Evolutionary conservation across 352 stramenopile species (phyloP).

Genomic region (Phytophthora capsici): DNA sequence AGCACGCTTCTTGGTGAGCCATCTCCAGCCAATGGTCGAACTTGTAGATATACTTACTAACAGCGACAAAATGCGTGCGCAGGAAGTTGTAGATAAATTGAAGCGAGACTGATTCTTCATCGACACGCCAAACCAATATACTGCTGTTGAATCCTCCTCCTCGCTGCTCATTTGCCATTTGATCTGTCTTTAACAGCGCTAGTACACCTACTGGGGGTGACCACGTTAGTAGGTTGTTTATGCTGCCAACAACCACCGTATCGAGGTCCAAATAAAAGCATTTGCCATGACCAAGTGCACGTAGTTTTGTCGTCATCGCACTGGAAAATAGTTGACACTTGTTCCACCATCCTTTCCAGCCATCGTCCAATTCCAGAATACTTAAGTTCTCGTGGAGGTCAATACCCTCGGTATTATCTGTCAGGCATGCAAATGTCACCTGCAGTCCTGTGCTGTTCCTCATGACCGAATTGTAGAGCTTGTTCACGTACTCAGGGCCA

Average conservation of each 20-base stretch:
- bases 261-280: slow-evolving; percentile 81
- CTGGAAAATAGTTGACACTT: slow-evolving; percentile 75
- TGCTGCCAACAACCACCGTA: slow-evolving; percentile 64
- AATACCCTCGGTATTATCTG: slow-evolving; percentile 61
- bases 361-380: slow-evolving; percentile 32
- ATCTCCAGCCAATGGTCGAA: slow-evolving; percentile 91
- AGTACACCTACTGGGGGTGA: slow-evolving; percentile 16
- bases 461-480: slow-evolving; percentile 51
- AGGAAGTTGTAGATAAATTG: slow-evolving; percentile 52
- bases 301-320: slow-evolving; percentile 30
- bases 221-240: slow-evolving; percentile 41
- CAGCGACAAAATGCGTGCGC: slow-evolving; percentile 35
- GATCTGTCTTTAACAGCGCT: slow-evolving; percentile 60
- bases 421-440: slow-evolving; percentile 72
- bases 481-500: slow-evolving; percentile 83
- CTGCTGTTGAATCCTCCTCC: slow-evolving; percentile 76
- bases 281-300: slow-evolving; percentile 23
- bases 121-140: slow-evolving; percentile 63
- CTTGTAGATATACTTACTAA: slow-evolving; percentile 79
- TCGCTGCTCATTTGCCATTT: slow-evolving; percentile 76
- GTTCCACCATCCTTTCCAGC: slow-evolving; percentile 83
- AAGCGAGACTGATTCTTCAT: slow-evolving; percentile 10
- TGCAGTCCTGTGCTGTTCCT: slow-evolving; percentile 31
- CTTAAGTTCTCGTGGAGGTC: slow-evolving; percentile 33
- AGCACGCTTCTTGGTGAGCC: slow-evolving; percentile 35